These are phyloP conservation scores for Stephania japonica DNA, from an alignment of 164 flowering plant species.

Conservation along the genomic window DNA sequence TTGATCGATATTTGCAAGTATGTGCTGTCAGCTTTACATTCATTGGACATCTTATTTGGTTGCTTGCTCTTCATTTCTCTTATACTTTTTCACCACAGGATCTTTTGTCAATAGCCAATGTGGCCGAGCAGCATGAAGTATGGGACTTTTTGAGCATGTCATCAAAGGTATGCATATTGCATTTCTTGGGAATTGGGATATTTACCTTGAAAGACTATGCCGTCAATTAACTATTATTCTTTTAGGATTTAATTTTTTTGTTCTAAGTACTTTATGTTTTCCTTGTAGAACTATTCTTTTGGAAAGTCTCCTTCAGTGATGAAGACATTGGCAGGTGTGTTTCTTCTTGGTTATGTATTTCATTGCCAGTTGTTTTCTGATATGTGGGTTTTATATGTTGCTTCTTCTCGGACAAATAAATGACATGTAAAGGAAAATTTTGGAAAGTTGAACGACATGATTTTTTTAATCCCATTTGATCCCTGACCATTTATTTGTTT, in stretches of 20 bases:
- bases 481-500: not conserved
- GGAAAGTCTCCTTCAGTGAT: constrained; percentile 92
- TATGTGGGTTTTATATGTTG: not conserved
- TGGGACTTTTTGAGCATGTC: constrained; percentile 93
- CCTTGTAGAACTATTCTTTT: constrained; percentile 76
- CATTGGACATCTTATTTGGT: constrained; percentile 5
- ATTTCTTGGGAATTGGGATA: constrained; percentile 1
- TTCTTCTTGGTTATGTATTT: constrained; percentile 8
- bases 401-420: not conserved
- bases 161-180: constrained; percentile 58
- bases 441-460: not conserved
- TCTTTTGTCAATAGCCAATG: constrained; percentile 93
- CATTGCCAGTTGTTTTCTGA: not conserved
- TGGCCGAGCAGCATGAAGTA: constrained; percentile 99
- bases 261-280: constrained; percentile 6
- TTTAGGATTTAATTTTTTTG: not conserved
- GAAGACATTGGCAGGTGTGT: constrained; percentile 87
- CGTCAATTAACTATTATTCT: constrained; percentile 3
- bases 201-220: not conserved
- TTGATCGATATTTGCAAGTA: constrained; percentile 92
- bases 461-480: not conserved
- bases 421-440: not conserved
- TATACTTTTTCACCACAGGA: constrained; percentile 48
- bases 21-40: constrained; percentile 10
- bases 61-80: constrained; percentile 11